Evolutionary conservation across 306 rosid species (phyloP), one percentile per base, ranked within the genome.

Genomic region (Rubus parviflorus): DNA sequence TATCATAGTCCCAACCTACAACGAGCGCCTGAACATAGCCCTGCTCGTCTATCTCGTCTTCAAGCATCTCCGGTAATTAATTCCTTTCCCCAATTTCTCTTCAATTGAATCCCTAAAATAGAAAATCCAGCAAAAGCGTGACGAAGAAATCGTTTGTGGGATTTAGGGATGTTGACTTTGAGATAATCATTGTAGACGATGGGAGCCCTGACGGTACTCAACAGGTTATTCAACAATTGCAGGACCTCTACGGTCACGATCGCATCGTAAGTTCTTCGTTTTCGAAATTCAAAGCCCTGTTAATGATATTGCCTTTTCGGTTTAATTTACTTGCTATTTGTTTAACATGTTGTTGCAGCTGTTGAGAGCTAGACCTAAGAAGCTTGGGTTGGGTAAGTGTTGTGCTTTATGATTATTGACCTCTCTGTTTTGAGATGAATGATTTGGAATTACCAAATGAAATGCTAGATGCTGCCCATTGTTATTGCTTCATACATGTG

Each of bases 161-260:
- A 67, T 60, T 68, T 65, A 90, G 98, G 93, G 92, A 88, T 64
- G 91, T 79, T 56, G 94, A 95, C 81, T 90, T 95, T 79, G 99
- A 95, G 87, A 84, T 95, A 41, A 89, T 95, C 72, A 76, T 95
- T 7, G 99, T 92, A 38, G 99, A 92, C 54, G 99, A 95, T 79
- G 99, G 99, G 79, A 92, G 97, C 80, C 99, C 99, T 16, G 99
- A 95, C 80, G 97, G 99, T 73, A 95, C 99, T 77, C 97, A 95
- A 75, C 92, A 90, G 81, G 71, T 91, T 30, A 89, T 95, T 48
- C 86, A 86, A 77, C 97, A 95, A 75, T 88, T 95, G 87, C 99
- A 92, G 80, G 74, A 87, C 51, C 85, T 92, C 63, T 95, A 95
- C 52, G 97, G 99, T 61, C 90, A 92, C 81, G 94, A 95, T 86